Conservation (phyloP, 306 rosid genomes). For the Prunus persica region Prunus_persica_NCBIv2 NC_034014.1:27700501-27701000, state of each 20-base stretch:
- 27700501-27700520: background rate
- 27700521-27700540: slow-evolving; percentile 1
- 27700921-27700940: no score
- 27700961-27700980: no score
- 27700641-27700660: slow-evolving; percentile 23
- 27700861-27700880: slow-evolving; percentile 38
- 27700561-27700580: slow-evolving; percentile 9
- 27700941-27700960: no score
- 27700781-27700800: slow-evolving; percentile 38
- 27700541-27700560: slow-evolving; percentile 14
- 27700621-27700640: slow-evolving; percentile 32
- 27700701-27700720: slow-evolving; percentile 62
- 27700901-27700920: no score
- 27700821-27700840: slow-evolving; percentile 40
- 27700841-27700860: slow-evolving; percentile 43
- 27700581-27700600: background rate
- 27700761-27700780: slow-evolving; percentile 56
- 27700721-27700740: slow-evolving; percentile 57
- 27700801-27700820: slow-evolving; percentile 42
- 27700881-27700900: background rate
- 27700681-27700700: slow-evolving; percentile 33
- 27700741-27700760: slow-evolving; percentile 58
- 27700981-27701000: no score
- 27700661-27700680: slow-evolving; percentile 10
- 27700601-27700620: background rate